Percentiles rank a stretch among this genome's conserved stretches.
phyloP scores from a whole-genome alignment of 352 stramenopile species.

The Thalassiosira mediterranea region DNA sequence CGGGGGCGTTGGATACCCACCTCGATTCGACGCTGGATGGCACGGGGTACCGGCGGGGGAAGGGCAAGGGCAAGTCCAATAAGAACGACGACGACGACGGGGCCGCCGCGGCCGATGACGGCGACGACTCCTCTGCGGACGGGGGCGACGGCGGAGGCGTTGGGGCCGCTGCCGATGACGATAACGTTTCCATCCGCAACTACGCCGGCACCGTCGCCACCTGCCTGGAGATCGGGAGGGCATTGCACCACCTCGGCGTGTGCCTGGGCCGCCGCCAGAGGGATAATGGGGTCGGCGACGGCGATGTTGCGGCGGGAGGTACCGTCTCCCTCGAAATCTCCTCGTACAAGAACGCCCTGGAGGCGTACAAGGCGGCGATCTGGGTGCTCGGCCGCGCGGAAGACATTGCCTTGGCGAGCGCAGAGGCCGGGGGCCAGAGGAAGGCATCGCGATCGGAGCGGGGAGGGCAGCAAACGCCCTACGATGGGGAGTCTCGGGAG shows the following conservation, averaged over 20 bases:
- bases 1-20: conserved; percentile 40
- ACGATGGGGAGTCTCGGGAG: conserved; percentile 22
- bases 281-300: conserved; percentile 20
- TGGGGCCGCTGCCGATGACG: conserved; percentile 7
- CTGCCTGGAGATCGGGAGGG: conserved; percentile 65
- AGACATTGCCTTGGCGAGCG: conserved; percentile 7
- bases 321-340: conserved; percentile 40
- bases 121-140: neutral
- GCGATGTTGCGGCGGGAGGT: neutral
- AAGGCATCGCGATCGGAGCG: too few species aligned
- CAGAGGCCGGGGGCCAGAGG: conserved; percentile 2
- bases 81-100: neutral
- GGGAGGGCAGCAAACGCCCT: neutral
- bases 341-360: conserved; percentile 57
- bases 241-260: conserved; percentile 65
- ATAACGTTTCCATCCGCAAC: conserved; percentile 44
- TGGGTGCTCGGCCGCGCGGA: conserved; percentile 51
- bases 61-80: conserved; percentile 1
- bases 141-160: conserved; percentile 3
- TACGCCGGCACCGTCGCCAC: conserved; percentile 55
- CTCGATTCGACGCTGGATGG: conserved; percentile 38
- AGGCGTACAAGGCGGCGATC: conserved; percentile 59
- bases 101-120: neutral
- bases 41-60: conserved; percentile 37
- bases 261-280: conserved; percentile 59